phyloP scores from a whole-genome alignment of 495 filamentous ascomycete species.

The Xylaria grammica region DNA sequence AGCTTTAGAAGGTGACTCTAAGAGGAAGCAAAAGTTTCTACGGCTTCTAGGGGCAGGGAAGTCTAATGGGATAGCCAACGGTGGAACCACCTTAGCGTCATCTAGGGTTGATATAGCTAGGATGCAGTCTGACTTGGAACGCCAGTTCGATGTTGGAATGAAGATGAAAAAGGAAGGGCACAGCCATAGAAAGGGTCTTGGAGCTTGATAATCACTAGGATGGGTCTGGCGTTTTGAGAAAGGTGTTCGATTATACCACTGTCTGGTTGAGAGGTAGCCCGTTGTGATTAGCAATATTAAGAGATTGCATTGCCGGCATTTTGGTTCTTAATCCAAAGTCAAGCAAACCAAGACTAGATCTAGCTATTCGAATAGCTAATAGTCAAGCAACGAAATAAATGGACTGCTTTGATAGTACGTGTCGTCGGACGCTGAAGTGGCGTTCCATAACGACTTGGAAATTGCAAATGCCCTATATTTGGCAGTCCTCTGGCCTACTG shows the following conservation, averaged over 20 bases:
- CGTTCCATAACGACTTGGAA: background rate
- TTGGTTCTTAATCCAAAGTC: background rate
- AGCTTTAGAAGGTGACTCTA: conserved; percentile 54
- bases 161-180: conserved; percentile 60
- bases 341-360: background rate
- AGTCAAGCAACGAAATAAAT: background rate
- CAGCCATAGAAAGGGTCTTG: conserved; percentile 58
- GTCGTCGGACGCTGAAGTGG: background rate
- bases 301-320: background rate
- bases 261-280: background rate
- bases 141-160: conserved; percentile 63
- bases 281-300: background rate
- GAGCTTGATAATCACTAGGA: conserved; percentile 47
- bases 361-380: background rate
- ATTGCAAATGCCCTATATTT: background rate
- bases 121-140: conserved; percentile 61
- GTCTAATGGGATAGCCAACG: conserved; percentile 25
- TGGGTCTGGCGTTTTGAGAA: conserved; percentile 28
- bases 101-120: conserved; percentile 42
- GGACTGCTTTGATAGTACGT: background rate
- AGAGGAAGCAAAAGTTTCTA: conserved; percentile 62
- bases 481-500: background rate
- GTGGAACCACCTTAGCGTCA: conserved; percentile 16
- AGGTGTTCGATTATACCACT: conserved; percentile 27
- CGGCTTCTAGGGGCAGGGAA: conserved; percentile 60